Base-by-base conservation (phyloP, 179 eudicot genomes). In the Silene coronaria region DNA sequence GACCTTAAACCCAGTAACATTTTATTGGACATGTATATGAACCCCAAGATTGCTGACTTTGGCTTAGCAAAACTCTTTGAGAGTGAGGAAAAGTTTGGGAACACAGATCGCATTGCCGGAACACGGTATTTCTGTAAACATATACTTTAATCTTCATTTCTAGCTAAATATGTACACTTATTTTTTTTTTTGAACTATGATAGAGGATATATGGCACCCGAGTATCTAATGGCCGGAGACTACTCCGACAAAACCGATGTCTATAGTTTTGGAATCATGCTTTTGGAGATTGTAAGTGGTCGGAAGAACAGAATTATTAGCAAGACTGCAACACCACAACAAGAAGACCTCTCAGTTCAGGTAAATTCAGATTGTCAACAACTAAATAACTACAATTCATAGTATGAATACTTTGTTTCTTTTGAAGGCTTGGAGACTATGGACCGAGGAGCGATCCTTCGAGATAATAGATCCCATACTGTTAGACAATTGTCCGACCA, bases 381-480 rank as follows among this genome's bases (percentile, higher is more conserved):
- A 53, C 5, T 6, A 16, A 14, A 3, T 17, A 5, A 53, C 58
- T 10, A 14, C 3, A 51, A 51, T 3, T 51, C 57, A 6, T 38
- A 7, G 45, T 38, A 38, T 7, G 11, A 7, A 38, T 7, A 38
- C 12, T 38, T 38, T 38, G 45, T 38, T 38, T 64, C 27, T 53
- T 4, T n/a, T 11, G 17, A 78, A 88, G 88, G 87, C 82, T 26
- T 87, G 90, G 91, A 74, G 81, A 78, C 60, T 84, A 1, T 87
- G 91, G 91, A 82, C 51, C 45, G 82, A 80, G 67, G 80, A 79
- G 12, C 64, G 67, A 6, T 67, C 76, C 0, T 0, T 62, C 53
- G 76, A 84, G 2, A 42, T 86, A 5, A 63, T 81, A 13, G 91
- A 88, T 74, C 75, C 79, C 5, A 17, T 53, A 24, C 71, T 88